Conservation (phyloP, 1,284 basidiomycete genomes). For the Xerocomus amazonicus region DNA sequence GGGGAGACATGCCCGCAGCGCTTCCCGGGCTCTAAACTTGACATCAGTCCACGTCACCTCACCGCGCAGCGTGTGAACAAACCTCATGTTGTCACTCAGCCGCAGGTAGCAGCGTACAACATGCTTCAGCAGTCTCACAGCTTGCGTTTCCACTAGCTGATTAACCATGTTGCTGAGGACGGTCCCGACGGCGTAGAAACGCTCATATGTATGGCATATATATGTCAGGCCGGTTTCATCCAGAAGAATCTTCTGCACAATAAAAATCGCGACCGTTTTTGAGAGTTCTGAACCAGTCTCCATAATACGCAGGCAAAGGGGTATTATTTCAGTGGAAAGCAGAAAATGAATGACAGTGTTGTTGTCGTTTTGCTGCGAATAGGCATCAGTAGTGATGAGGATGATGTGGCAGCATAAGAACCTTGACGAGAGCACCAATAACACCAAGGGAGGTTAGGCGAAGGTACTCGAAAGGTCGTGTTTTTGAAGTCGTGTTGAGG, state of each 20-base stretch:
- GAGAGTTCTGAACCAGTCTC: slow-evolving; percentile 99
- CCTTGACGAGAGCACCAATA: slow-evolving; percentile 97
- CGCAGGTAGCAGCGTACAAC: slow-evolving; percentile 97
- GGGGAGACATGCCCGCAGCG: slow-evolving; percentile 93
- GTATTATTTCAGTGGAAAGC: slow-evolving; percentile 98
- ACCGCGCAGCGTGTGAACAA: slow-evolving; percentile 29
- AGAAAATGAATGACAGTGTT: slow-evolving; percentile 99
- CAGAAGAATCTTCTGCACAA: slow-evolving; percentile 98
- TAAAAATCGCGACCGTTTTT: slow-evolving; percentile 99
- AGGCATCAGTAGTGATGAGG: slow-evolving; percentile 2
- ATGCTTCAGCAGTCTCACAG: slow-evolving; percentile 94
- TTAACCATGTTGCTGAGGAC: slow-evolving; percentile 99
- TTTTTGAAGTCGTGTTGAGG: slow-evolving; percentile 98
- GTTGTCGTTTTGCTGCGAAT: slow-evolving; percentile 91
- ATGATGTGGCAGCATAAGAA: slow-evolving; percentile 27
- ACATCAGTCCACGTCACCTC: slow-evolving; percentile 10
- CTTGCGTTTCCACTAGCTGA: slow-evolving; percentile 95
- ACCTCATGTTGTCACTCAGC: slow-evolving; percentile 95
- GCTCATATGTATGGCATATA: slow-evolving; percentile 99
- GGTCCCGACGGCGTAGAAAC: slow-evolving; percentile 98
- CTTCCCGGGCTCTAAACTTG: slow-evolving; percentile 81
- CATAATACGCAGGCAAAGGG: slow-evolving; percentile 99
- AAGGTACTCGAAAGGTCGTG: slow-evolving; percentile 97
- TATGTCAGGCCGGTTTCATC: slow-evolving; percentile 98
- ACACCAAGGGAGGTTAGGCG: slow-evolving; percentile 97